Evolutionary conservation across 2,329 filamentous ascomycete genomes (phyloP), one percentile per base, ranked within the genome.

Genomic region (Ambrosiella beaveri): DNA sequence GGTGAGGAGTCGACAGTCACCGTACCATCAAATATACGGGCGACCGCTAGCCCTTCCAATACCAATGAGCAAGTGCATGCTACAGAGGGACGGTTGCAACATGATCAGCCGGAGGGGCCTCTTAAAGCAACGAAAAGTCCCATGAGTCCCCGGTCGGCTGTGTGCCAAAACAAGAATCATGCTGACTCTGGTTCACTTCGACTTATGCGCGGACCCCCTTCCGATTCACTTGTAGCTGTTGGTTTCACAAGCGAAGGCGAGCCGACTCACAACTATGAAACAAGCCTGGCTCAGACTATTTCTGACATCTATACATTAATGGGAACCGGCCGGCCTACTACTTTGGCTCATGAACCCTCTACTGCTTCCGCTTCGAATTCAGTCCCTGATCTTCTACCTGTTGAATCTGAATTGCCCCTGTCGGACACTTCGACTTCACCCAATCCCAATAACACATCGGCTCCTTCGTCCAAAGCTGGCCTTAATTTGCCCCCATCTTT

Each of bases 71-170:
- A 19, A 55, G 38, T 35, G 38, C 37, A 49, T 58, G 15, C 27
- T 45, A 38, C 35, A 51, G 51, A 58, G 55, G 56, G 56, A 57
- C 56, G 38, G 44, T 13, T 44, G 37, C 56, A 60, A 56, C 56
- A 54, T 58, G 59, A 60, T 60, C 59, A 60, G n/a, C 52, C 56
- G n/a, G 55, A 56, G 53, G 59, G 56, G 56, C 7, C 15, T 38
- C 52, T 15, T 52, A 19, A 51, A 36, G 17, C n/a, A 36, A 19
- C 7, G 6, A 36, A 41, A 41, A n/a, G 39, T n/a, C 11, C 3
- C 5, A 41, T 15, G 40, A 36, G 47, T 36, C 17, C 15, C 15
- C 5, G 36, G 49, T 57, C 45, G 41, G 40, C 15, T 53, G 51
- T 37, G 35, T 41, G 53, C 50, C 58, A 58, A 58, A 60, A 60